Evolutionary conservation across 208 protist genomes (phyloP).

Genomic region (Acanthamoeba castellanii): DNA sequence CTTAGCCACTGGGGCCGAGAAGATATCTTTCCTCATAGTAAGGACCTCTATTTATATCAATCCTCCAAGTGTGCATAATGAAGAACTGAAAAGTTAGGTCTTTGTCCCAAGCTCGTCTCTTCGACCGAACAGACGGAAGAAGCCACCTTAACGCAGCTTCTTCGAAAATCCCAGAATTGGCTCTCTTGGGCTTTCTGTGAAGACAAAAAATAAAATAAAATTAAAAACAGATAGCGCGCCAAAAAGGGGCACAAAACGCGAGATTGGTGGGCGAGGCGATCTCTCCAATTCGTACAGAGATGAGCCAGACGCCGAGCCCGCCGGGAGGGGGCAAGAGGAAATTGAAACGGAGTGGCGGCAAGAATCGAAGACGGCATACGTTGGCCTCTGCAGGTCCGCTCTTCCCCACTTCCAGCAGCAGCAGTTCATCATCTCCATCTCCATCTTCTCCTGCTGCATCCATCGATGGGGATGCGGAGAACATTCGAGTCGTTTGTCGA

Average conservation of each 20-base stretch:
- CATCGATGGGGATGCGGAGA: background rate
- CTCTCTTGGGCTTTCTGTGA: too few relatives aligned
- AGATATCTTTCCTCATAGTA: background rate
- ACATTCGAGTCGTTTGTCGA: conserved; percentile 48
- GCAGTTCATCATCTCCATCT: background rate
- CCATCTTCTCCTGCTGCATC: background rate
- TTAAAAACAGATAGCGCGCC: too few relatives aligned
- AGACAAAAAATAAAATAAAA: too few relatives aligned
- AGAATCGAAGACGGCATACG: background rate
- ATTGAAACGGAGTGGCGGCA: background rate
- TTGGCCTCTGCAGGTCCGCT: background rate
- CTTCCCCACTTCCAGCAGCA: background rate
- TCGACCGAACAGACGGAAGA: too few relatives aligned
- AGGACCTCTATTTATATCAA: too few relatives aligned
- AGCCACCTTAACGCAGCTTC: too few relatives aligned
- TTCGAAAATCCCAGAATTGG: too few relatives aligned
- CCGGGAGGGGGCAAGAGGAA: background rate
- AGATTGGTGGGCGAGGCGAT: too few relatives aligned
- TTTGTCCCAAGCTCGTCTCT: too few relatives aligned
- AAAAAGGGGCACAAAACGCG: too few relatives aligned
- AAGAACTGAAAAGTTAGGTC: too few relatives aligned
- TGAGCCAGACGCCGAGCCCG: background rate
- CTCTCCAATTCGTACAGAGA: background rate
- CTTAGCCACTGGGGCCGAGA: background rate
- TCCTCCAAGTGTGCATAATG: too few relatives aligned